Percentiles rank a stretch among this genome's conserved stretches.
Conservation (phyloP, 352 stramenopile genomes). For the Pythium biforme region DNA sequence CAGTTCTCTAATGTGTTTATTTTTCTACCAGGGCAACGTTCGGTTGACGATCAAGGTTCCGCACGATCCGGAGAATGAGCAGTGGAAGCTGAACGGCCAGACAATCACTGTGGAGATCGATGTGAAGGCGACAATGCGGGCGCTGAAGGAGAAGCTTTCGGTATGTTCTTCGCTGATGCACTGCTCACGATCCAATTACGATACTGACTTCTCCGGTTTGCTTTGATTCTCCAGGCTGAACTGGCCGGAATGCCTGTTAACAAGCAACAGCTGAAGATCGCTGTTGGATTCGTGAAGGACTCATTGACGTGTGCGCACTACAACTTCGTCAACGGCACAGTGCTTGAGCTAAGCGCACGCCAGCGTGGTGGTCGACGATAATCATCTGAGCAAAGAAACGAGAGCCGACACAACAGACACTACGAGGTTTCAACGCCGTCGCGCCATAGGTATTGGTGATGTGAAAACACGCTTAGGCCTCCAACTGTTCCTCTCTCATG, state of each 20-base stretch:
- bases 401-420: neutral
- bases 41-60: conserved; percentile 79
- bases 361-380: conserved; percentile 75
- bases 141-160: conserved; percentile 90
- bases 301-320: conserved; percentile 77
- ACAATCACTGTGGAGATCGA: conserved; percentile 87
- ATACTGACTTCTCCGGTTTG: neutral
- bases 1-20: conserved; percentile 15
- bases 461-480: conserved; percentile 26
- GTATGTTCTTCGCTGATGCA: conserved; percentile 32
- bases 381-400: neutral
- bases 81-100: conserved; percentile 94
- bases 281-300: conserved; percentile 93
- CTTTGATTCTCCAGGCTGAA: conserved; percentile 37
- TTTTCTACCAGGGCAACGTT: conserved; percentile 48
- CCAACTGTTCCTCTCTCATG: conserved; percentile 67
- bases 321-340: conserved; percentile 79
- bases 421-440: neutral
- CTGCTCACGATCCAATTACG: neutral
- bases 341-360: conserved; percentile 75
- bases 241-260: conserved; percentile 92
- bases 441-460: conserved; percentile 3
- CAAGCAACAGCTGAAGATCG: conserved; percentile 95
- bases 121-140: conserved; percentile 88
- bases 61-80: conserved; percentile 83